Evolutionary conservation across 139 green algal species (phyloP).

Genomic region (Picochlorum sp.): DNA sequence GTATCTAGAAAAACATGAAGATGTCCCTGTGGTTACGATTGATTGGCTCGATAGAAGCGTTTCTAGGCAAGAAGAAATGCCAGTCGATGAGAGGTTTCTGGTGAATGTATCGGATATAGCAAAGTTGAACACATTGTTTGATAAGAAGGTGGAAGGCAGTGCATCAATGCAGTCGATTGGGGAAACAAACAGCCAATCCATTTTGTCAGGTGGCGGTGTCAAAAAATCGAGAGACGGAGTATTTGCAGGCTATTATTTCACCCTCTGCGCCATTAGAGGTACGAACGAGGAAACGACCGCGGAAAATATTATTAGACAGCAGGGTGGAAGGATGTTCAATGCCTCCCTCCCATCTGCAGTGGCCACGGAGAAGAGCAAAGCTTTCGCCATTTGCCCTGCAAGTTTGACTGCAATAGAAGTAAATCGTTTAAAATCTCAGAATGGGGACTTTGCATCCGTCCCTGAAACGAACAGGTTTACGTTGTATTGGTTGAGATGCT

Average conservation of each 20-base stretch:
- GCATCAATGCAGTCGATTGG: background rate
- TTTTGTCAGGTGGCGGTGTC: background rate
- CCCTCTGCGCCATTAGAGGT: constrained; percentile 23
- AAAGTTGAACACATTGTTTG: background rate
- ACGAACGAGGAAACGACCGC: background rate
- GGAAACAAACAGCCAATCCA: background rate
- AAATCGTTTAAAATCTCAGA: constrained; percentile 8
- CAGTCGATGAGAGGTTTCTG: constrained; percentile 8
- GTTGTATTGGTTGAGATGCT: constrained; percentile 34
- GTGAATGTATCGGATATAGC: background rate
- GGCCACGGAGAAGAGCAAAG: constrained; percentile 7
- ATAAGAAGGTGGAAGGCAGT: background rate
- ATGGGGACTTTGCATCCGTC: constrained; percentile 35
- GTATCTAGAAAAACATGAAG: constrained; percentile 7
- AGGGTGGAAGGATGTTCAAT: constrained; percentile 31
- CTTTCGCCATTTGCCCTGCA: constrained; percentile 29
- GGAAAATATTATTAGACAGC: constrained; percentile 11
- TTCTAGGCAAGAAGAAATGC: background rate
- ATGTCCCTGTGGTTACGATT: constrained; percentile 17
- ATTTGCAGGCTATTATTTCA: constrained; percentile 35
- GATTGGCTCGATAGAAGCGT: constrained; percentile 34
- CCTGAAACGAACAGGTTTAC: constrained; percentile 32
- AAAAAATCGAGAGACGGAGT: background rate
- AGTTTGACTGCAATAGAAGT: constrained; percentile 9
- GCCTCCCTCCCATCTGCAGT: background rate